Percentiles rank a stretch among this genome's conserved stretches.
These are phyloP conservation scores for Macaranga tanarius DNA, from an alignment of 441 rosid species.

Conservation along the genomic window DNA sequence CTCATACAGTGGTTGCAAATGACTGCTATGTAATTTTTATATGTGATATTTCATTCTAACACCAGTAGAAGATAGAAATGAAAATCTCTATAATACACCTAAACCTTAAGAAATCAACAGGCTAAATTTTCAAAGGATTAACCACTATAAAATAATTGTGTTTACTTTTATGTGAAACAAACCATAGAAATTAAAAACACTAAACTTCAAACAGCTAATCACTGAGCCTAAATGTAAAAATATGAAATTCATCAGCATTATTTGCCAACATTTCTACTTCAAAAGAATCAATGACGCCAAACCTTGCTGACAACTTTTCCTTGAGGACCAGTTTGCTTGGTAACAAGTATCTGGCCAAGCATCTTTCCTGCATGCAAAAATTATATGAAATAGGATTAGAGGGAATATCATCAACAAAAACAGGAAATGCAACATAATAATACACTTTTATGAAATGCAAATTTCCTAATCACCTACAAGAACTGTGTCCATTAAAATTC, in stretches of 20 bases:
- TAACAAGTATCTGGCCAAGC: constrained; percentile 95
- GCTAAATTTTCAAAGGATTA: background rate
- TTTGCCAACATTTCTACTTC: background rate
- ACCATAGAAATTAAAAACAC: background rate
- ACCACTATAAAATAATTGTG: background rate
- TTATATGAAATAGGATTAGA: constrained; percentile 9
- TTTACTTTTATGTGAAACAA: no score
- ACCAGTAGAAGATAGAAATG: background rate
- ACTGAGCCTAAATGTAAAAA: background rate
- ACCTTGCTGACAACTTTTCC: constrained; percentile 99
- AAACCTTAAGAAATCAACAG: background rate
- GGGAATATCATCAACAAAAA: background rate
- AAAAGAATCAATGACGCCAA: constrained; percentile 19
- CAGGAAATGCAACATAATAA: constrained; percentile 1
- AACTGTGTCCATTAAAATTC: background rate
- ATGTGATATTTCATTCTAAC: background rate
- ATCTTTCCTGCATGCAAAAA: constrained; percentile 63
- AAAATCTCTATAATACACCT: background rate
- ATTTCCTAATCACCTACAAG: background rate
- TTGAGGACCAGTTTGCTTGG: constrained; percentile 97
- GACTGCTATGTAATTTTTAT: background rate
- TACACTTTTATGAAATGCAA: background rate
- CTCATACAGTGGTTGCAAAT: background rate
- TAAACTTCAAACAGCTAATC: background rate
- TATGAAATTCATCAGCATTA: background rate